Evolutionary conservation across 1,284 basidiomycete species (phyloP).

Genomic region (Leccinum solheimii): DNA sequence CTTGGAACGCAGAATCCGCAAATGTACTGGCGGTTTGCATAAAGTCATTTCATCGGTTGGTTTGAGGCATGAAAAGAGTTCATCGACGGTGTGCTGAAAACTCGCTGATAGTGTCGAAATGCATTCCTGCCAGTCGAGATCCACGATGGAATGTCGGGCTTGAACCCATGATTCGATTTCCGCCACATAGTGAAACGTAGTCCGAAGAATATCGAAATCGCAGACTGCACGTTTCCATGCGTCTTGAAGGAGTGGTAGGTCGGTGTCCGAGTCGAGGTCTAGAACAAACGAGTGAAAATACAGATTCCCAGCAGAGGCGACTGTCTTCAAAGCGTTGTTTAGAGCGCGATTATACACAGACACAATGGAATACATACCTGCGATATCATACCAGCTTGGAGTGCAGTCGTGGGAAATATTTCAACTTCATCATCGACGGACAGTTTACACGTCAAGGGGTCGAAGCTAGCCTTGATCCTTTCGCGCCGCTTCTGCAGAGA

Average conservation of each 20-base stretch:
- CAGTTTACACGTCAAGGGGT: conserved; percentile 18
- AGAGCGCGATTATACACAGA: not conserved
- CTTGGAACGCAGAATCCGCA: conserved; percentile 34
- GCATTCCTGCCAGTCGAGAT: conserved; percentile 39
- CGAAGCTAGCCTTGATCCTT: conserved; percentile 17
- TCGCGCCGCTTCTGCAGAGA: conserved; percentile 11
- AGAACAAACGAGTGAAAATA: conserved; percentile 51
- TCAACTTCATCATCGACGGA: conserved; percentile 36
- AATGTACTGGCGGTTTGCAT: conserved; percentile 38
- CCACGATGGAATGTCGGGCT: conserved; percentile 39
- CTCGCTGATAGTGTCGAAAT: conserved; percentile 7
- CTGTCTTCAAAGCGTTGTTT: conserved; percentile 37
- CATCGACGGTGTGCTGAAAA: conserved; percentile 18
- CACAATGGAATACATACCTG: conserved; percentile 37
- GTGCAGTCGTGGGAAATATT: conserved; percentile 43
- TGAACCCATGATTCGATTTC: conserved; percentile 45
- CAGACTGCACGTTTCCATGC: conserved; percentile 40
- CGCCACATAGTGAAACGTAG: conserved; percentile 47
- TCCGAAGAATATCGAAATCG: conserved; percentile 43
- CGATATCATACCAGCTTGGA: conserved; percentile 53
- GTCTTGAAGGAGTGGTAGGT: conserved; percentile 34
- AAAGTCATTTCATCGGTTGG: conserved; percentile 30
- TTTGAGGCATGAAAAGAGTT: conserved; percentile 21
- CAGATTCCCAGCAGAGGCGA: conserved; percentile 44
- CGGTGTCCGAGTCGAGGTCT: conserved; percentile 30